These are phyloP conservation scores for Paecilomyces sp. DNA, from an alignment of 2,329 filamentous ascomycete species.

Conservation along the genomic window DNA sequence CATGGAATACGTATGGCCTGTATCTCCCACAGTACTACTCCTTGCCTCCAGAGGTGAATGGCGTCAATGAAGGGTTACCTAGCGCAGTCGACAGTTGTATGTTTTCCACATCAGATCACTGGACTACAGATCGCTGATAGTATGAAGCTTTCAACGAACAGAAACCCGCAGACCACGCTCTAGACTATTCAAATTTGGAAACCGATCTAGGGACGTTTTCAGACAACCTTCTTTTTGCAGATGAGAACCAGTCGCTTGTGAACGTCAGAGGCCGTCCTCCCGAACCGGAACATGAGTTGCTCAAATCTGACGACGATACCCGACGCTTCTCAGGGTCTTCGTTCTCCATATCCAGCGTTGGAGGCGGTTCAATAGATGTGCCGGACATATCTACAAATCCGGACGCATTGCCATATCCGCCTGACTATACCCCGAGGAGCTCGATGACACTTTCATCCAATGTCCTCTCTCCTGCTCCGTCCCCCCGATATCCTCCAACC, in stretches of 20 bases:
- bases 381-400: conserved; percentile 66
- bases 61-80: neutral
- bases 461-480: conserved; percentile 65
- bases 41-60: neutral
- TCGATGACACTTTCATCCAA: conserved; percentile 62
- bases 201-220: neutral
- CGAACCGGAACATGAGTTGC: neutral
- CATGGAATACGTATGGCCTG: neutral
- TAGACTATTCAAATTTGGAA: neutral
- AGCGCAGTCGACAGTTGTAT: neutral
- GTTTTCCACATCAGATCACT: neutral
- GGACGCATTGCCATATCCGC: conserved; percentile 53
- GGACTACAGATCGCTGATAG: neutral
- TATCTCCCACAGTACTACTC: neutral
- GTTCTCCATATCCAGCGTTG: conserved; percentile 60
- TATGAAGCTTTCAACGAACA: neutral
- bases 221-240: neutral
- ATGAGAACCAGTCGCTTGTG: neutral
- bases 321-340: conserved; percentile 65
- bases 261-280: neutral
- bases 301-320: neutral
- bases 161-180: neutral
- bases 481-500: conserved; percentile 61
- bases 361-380: conserved; percentile 46
- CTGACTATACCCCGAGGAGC: conserved; percentile 57